Conservation (phyloP, 2,329 filamentous ascomycete species). For the Pseudogymnoascus sp. region DNA sequence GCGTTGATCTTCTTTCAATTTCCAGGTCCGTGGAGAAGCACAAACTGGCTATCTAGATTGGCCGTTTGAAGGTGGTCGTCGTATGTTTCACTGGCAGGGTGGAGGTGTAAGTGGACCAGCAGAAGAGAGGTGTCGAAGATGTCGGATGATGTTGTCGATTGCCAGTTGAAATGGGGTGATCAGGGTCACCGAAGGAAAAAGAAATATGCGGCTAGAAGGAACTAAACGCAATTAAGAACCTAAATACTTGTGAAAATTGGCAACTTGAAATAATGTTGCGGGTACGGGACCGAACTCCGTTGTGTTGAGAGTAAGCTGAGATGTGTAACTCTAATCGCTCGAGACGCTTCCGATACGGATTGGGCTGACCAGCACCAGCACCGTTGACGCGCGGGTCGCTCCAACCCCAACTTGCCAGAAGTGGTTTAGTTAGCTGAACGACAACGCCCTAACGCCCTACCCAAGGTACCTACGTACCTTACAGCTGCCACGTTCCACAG, state of each 20-base stretch:
- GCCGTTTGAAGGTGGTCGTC: not conserved
- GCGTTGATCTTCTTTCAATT: not conserved
- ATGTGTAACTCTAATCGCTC: slow-evolving; percentile 6
- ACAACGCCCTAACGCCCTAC: not conserved
- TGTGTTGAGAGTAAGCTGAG: slow-evolving; percentile 5
- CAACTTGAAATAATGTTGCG: slow-evolving; percentile 6
- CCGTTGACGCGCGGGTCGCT: slow-evolving; percentile 7
- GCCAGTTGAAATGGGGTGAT: not conserved
- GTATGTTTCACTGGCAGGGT: not conserved
- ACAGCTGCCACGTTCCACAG: slow-evolving; percentile 6
- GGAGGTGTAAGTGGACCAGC: not conserved
- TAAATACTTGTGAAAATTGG: slow-evolving; percentile 7
- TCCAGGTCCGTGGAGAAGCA: not conserved
- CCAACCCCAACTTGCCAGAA: not conserved
- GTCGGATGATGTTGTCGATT: slow-evolving; percentile 2
- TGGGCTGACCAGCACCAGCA: not conserved
- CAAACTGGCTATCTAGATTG: not conserved
- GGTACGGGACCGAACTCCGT: not conserved
- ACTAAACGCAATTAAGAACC: slow-evolving; percentile 5
- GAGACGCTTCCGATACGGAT: slow-evolving; percentile 1
- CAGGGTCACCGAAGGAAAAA: not conserved
- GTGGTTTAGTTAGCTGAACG: not conserved
- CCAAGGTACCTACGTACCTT: slow-evolving; percentile 5
- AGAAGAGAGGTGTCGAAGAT: not conserved
- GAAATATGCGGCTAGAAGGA: not conserved